Base-by-base conservation (phyloP, 2,329 filamentous ascomycete genomes). In the Juglanconis sp. region DNA sequence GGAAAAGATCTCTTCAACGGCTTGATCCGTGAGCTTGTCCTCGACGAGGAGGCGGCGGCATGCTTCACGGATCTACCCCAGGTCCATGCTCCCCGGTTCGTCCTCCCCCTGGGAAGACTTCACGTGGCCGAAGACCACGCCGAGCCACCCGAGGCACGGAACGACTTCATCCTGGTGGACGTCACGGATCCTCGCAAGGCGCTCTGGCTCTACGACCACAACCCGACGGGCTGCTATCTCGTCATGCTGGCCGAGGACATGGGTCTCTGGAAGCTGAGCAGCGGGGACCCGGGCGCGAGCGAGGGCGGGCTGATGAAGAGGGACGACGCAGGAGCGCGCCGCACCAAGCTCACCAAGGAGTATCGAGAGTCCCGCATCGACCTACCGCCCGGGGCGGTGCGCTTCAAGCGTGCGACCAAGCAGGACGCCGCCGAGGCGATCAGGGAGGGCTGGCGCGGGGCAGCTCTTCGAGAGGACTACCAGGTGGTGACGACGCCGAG, bases 51-150 rank as follows among this genome's bases (percentile, higher is more conserved):
- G 1, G 1, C 31, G 24, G 15, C 11, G 36, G 8, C 11, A 13
- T 38, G 8, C 7, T 38, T 38, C 36, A 13, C 36, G 36, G 36
- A 38, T 38, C 3, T 3, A 13, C 42, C 11, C 5, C 11, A 3
- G 17, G 15, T 3, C 5, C 34, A 13, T 5, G 7, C 2, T 9
- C 36, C 46, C 32, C 17, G 2, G 7, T 42, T 31, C n/a, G 40
- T 62, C 13, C 15, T 62, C n/a, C 60, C 52, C n/a, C 52, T 59
- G 30, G 60, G 60, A 15, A 53, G 47, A 4, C 30, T 62, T 3
- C 44, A 54, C 3, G 53, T 53, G 1, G 9, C 40, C 0, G 32
- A 35, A 17, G 24, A 13, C 4, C 4, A 8, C 5, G 38, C 4
- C 8, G 2, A 47, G 5, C 46, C 34, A 24, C 3, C 9, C 2